Percentiles rank a stretch among this genome's conserved stretches.
phyloP scores from a whole-genome alignment of 2,329 filamentous ascomycete genomes.

The Chrysoporthe deuterocubensis region DNA sequence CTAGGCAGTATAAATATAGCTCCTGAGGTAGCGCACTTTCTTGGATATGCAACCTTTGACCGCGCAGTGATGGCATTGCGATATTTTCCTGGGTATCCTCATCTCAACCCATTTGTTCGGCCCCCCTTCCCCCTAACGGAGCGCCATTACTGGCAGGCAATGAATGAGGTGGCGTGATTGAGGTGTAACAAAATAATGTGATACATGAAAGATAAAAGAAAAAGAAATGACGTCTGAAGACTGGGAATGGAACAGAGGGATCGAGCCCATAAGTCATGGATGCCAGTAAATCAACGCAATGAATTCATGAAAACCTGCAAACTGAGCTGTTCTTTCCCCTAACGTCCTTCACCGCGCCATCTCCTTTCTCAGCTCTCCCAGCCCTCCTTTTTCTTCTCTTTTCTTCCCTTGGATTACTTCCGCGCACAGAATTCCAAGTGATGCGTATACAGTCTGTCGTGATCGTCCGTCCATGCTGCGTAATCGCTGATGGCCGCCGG shows the following conservation, averaged over 20 bases:
- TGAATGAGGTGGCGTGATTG: no score
- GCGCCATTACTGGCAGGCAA: no score
- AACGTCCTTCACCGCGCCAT: background rate
- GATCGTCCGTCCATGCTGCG: background rate
- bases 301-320: background rate
- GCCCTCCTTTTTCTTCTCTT: slow-evolving; percentile 21
- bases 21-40: no score
- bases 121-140: no score
- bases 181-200: no score
- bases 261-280: background rate
- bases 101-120: no score
- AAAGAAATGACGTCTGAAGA: background rate
- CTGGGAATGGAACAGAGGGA: background rate
- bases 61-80: no score
- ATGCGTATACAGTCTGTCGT: slow-evolving; percentile 12
- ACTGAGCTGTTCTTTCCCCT: background rate
- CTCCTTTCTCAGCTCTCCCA: slow-evolving; percentile 19
- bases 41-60: no score
- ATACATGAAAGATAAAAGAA: background rate
- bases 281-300: background rate
- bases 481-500: background rate
- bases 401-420: background rate
- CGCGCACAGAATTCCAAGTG: slow-evolving; percentile 7
- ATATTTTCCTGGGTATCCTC: no score
- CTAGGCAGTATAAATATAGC: no score